phyloP scores from a whole-genome alignment of 2,329 filamentous ascomycete species.

The Acephala macrosclerotiorum region DNA sequence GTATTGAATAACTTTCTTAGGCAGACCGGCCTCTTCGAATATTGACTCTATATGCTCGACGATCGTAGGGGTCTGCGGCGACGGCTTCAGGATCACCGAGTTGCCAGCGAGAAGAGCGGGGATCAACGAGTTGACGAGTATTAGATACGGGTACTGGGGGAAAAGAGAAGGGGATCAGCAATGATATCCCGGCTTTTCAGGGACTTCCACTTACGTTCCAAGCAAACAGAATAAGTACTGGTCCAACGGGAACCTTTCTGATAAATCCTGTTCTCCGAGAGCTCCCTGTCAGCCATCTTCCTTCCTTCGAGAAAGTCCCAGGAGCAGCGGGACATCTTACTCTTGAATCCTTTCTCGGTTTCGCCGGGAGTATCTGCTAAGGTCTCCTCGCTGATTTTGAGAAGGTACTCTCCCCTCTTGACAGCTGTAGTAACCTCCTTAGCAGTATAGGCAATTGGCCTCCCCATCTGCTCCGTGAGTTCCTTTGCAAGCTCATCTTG shows the following conservation, averaged over 20 bases:
- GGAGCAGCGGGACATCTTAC: too few species aligned
- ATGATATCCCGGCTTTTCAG: constrained; percentile 31
- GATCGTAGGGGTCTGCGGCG: constrained; percentile 91
- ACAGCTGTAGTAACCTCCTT: constrained; percentile 87
- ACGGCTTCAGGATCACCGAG: constrained; percentile 92
- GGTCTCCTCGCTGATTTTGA: constrained; percentile 81
- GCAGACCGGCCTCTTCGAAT: constrained; percentile 82
- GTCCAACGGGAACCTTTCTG: constrained; percentile 85
- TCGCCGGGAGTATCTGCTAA: constrained; percentile 85
- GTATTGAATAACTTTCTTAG: constrained; percentile 85
- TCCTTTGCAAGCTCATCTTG: constrained; percentile 85
- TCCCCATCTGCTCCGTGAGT: constrained; percentile 93
- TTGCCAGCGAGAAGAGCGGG: constrained; percentile 92
- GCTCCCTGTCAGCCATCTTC: too few species aligned
- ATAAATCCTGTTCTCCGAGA: too few species aligned
- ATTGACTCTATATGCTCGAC: constrained; percentile 82
- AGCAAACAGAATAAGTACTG: constrained; percentile 87
- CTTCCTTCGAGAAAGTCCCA: too few species aligned
- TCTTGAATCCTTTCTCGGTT: constrained; percentile 84
- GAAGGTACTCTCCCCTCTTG: constrained; percentile 83
- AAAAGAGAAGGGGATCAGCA: not conserved
- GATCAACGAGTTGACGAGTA: constrained; percentile 89
- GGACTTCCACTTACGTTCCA: constrained; percentile 83
- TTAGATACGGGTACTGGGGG: constrained; percentile 87
- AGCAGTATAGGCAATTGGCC: constrained; percentile 85